Base-by-base conservation (phyloP, 352 stramenopile species). In the Globisporangium solare region DNA sequence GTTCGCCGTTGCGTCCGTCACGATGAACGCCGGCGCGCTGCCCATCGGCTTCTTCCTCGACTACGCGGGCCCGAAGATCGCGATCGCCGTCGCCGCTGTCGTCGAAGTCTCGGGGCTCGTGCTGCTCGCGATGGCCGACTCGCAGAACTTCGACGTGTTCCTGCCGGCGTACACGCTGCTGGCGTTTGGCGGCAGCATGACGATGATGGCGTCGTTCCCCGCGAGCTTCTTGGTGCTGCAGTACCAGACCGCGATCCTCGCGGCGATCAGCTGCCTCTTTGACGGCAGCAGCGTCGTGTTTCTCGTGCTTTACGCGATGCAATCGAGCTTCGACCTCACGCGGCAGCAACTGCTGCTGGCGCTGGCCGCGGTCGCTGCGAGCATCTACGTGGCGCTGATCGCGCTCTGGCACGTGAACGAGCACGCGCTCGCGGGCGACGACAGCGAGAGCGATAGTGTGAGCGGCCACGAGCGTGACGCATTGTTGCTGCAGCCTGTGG, bases 41-140 rank as follows among this genome's bases (percentile, higher is more conserved):
- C 85, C 85, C 18, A 78, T 93, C 13, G 86, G 86, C 40, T 68
- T 92, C 59, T 85, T 94, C 46, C 62, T 94, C 42, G 86, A 96
- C 59, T 75, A 69, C 43, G 71, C 61, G 7, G 85, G 85, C 0
- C 83, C 86, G 0, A 86, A 84, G 47, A 61, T 76, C 42, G 73
- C 73, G 17, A 71, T 87, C 21, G 68, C 68, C 0, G 22, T 69
- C 8, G 82, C 79, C 18, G 85, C 73, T 1, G 39, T 88, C 18
- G 58, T 96, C 15, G 81, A 93, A 60, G 68, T 96, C 27, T 68
- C 69, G 0, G 86, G 80, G 6, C 56, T 93, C 15, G 49, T 90
- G 50, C 60, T 93, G 35, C 67, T 96, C 51, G 86, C 79, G 22
- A 51, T 90, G 7, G 76, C 85, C 0, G 85, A 96, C 66, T 91